phyloP scores from a whole-genome alignment of 768 basidiomycete genomes.

The Kwoniella mangroviensis region DNA sequence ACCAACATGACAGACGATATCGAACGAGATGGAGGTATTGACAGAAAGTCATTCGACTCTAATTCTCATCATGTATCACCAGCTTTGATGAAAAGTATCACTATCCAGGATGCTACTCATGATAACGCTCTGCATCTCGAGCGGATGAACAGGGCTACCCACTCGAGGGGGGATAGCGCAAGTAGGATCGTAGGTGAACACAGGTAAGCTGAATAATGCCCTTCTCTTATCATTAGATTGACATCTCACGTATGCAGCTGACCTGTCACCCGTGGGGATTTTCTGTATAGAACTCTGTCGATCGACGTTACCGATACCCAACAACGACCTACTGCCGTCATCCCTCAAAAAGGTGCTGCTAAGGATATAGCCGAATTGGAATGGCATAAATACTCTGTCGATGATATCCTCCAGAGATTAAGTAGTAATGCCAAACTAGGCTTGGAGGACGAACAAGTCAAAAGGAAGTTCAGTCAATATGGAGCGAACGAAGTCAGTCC shows the following conservation, averaged over 20 bases:
- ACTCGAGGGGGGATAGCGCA: conserved; percentile 29
- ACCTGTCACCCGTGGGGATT: background rate
- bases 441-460: conserved; percentile 63
- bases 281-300: conserved; percentile 60
- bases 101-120: conserved; percentile 33
- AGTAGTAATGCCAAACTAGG: conserved; percentile 62
- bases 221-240: too few species aligned
- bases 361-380: conserved; percentile 60
- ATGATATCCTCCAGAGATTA: conserved; percentile 62
- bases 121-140: conserved; percentile 4
- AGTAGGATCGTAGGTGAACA: conserved; percentile 51
- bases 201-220: too few species aligned
- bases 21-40: conserved; percentile 11
- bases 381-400: conserved; percentile 62
- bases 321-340: conserved; percentile 18
- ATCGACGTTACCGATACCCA: conserved; percentile 59
- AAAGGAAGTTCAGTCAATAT: conserved; percentile 60
- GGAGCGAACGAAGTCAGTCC: conserved; percentile 66
- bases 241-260: background rate
- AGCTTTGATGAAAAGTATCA: conserved; percentile 23
- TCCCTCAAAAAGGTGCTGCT: conserved; percentile 29
- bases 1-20: conserved; percentile 17
- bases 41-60: conserved; percentile 9
- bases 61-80: background rate
- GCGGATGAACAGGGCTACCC: conserved; percentile 23